A percentile compares a stretch with the other conserved stretches of the same genome.
Conservation (phyloP, 2,329 filamentous ascomycete species). For the Claviceps capensis region DNA sequence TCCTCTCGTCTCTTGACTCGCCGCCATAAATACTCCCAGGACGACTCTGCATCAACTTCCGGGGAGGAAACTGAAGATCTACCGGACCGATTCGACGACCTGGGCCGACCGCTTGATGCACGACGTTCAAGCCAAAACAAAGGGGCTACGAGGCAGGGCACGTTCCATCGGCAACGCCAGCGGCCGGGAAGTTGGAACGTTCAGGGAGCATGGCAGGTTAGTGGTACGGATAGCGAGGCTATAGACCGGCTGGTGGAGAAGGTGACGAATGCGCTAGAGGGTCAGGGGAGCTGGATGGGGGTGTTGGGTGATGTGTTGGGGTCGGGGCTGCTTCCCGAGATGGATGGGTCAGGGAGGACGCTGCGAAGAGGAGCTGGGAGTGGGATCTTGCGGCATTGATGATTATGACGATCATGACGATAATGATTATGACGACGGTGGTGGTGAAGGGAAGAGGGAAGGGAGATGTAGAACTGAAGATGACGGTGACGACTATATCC, state of each 20-base stretch:
- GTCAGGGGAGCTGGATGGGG: conserved; percentile 17
- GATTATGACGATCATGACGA: conserved; percentile 6
- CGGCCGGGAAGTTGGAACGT: conserved; percentile 22
- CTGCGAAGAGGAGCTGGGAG: background rate
- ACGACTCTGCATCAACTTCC: conserved; percentile 12
- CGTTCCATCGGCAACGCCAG: conserved; percentile 26
- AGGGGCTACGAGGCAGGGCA: conserved; percentile 25
- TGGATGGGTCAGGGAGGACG: conserved; percentile 3
- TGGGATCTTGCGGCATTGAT: background rate
- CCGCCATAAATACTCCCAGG: conserved; percentile 6
- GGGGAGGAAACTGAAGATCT: conserved; percentile 29
- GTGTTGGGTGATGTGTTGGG: conserved; percentile 19
- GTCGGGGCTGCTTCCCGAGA: conserved; percentile 8
- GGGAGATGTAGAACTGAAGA: too few relatives aligned
- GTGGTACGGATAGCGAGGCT: conserved; percentile 27
- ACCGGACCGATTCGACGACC: conserved; percentile 32
- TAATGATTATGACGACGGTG: conserved; percentile 8
- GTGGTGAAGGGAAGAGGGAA: too few relatives aligned
- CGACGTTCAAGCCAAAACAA: conserved; percentile 8
- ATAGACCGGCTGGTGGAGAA: conserved; percentile 22
- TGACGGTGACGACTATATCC: too few relatives aligned
- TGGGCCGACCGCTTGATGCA: conserved; percentile 26
- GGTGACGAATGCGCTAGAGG: conserved; percentile 17
- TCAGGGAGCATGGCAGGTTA: conserved; percentile 30
- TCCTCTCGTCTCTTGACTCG: conserved; percentile 16